phyloP scores from a whole-genome alignment of 75 land plant genomes.

The Picea glauca region DNA sequence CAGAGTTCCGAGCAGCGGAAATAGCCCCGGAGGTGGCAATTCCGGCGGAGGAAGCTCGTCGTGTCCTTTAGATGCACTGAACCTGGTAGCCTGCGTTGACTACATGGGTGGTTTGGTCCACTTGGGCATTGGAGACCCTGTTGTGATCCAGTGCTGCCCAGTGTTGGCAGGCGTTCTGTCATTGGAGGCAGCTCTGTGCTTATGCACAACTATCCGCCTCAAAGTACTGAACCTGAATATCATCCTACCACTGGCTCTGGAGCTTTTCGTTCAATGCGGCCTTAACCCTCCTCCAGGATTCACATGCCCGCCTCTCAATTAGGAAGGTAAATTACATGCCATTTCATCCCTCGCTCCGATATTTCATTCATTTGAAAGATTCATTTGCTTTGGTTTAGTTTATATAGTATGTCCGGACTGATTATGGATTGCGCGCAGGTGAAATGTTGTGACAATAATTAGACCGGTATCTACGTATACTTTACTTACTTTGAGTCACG shows the following conservation, averaged over 20 bases:
- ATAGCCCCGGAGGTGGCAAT: background rate
- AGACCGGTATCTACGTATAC: too few species aligned
- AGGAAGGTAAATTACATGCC: background rate
- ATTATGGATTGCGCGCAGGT: too few species aligned
- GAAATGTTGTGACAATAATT: too few species aligned
- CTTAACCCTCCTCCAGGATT: constrained; percentile 42
- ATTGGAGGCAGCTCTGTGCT: constrained; percentile 24
- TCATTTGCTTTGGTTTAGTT: too few species aligned
- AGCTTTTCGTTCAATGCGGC: constrained; percentile 44
- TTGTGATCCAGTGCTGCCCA: constrained; percentile 18
- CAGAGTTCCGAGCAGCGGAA: background rate
- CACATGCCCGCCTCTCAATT: constrained; percentile 26
- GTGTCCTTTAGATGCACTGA: constrained; percentile 5
- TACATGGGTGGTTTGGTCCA: background rate
- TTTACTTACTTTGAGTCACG: too few species aligned
- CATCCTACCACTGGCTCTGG: constrained; percentile 22
- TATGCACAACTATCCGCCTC: constrained; percentile 28
- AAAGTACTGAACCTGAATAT: constrained; percentile 31
- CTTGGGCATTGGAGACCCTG: background rate
- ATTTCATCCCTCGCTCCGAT: too few species aligned
- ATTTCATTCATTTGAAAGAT: too few species aligned
- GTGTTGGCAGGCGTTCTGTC: constrained; percentile 17
- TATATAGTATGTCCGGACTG: too few species aligned
- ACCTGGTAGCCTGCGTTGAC: constrained; percentile 6
- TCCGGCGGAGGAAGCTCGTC: too few species aligned